phyloP scores from a whole-genome alignment of 225 moss, liverwort and hornwort species.

The Lunularia cruciata region DNA sequence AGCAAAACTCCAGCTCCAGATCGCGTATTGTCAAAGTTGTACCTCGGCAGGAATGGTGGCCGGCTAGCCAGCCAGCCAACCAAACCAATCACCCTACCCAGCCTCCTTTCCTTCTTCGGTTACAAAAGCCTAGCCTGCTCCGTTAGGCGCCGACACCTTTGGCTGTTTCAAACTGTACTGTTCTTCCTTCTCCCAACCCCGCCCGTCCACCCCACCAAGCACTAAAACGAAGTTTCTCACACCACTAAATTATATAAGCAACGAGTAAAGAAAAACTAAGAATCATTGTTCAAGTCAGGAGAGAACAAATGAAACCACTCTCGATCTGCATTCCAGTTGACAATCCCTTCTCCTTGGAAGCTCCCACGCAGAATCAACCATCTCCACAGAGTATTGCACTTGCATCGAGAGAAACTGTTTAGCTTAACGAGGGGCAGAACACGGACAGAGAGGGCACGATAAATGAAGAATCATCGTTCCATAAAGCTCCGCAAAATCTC shows the following conservation, averaged over 20 bases:
- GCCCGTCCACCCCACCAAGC: constrained; percentile 5
- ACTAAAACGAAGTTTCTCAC: constrained; percentile 17
- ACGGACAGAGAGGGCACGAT: constrained; percentile 9
- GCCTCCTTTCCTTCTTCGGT: background rate
- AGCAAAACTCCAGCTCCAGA: background rate
- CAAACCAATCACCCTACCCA: constrained; percentile 2
- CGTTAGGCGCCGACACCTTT: background rate
- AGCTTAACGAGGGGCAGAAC: background rate
- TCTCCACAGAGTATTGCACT: constrained; percentile 11
- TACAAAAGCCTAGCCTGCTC: background rate
- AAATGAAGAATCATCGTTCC: constrained; percentile 1
- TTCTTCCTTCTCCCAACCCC: background rate
- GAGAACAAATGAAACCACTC: constrained; percentile 21
- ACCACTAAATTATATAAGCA: constrained; percentile 18
- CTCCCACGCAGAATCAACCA: constrained; percentile 2
- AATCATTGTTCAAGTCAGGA: constrained; percentile 12
- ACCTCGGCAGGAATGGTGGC: too few relatives aligned
- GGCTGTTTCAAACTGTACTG: background rate
- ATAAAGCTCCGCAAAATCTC: constrained; percentile 13
- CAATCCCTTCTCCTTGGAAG: constrained; percentile 2
- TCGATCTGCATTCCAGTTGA: background rate
- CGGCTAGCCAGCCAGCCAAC: background rate
- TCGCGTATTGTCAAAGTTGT: background rate
- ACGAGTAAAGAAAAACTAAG: constrained; percentile 11
- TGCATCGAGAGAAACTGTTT: constrained; percentile 7